Conservation (phyloP, 2,329 filamentous ascomycete genomes). For the Dactylellina sp. region DNA sequence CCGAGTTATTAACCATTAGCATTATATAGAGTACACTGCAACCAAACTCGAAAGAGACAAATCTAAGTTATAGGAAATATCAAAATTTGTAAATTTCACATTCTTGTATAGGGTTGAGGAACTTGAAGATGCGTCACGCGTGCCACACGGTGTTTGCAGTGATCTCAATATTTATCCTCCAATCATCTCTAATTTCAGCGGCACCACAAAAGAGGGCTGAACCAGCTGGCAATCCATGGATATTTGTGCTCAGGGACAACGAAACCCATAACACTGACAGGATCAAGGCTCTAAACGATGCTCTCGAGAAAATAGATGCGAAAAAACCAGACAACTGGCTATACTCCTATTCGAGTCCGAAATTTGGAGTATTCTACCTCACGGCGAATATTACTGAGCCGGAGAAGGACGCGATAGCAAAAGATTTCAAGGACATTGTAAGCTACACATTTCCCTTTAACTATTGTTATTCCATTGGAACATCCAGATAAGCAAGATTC, state of each 20-base stretch:
- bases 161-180: constrained; percentile 2
- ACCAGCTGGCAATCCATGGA: constrained; percentile 1
- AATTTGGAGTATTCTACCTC: constrained; percentile 22
- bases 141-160: background rate
- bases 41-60: too few species aligned
- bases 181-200: background rate
- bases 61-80: too few species aligned
- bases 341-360: constrained; percentile 1
- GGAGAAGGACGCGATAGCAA: background rate
- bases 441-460: too few species aligned
- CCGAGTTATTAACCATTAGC: too few species aligned
- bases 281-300: background rate
- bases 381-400: constrained; percentile 15
- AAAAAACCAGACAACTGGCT: background rate
- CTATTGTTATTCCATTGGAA: too few species aligned
- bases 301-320: background rate
- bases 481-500: too few species aligned
- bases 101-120: background rate
- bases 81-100: too few species aligned
- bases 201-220: background rate
- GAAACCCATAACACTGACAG: background rate
- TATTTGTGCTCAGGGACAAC: constrained; percentile 16
- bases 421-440: constrained; percentile 18
- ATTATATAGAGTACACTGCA: too few species aligned
- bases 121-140: constrained; percentile 12